Base-by-base conservation (phyloP, 2,329 filamentous ascomycete genomes). In the Trichophaea hybrida region DNA sequence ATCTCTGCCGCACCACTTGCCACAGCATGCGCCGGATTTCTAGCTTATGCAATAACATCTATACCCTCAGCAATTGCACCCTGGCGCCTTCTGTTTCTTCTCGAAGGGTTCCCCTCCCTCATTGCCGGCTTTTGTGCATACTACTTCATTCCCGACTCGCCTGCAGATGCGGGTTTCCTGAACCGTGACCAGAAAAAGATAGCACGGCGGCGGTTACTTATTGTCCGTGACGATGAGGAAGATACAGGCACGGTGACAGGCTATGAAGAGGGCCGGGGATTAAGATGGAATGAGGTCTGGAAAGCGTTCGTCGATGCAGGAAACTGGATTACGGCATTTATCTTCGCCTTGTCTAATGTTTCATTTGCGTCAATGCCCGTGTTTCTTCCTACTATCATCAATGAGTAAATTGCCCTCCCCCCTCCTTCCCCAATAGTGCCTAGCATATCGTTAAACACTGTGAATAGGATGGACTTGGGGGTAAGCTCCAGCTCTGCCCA, bases 1-100 rank as follows among this genome's bases (percentile, higher is more conserved):
- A 83, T 96, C 57, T 89, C 87, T 0, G 90, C 71, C 8, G 81
- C 82, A 0, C 82, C 83, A 1, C 77, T 94, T 3, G 88, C 88
- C 1, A 93, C 87, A 46, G 84, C 83, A 1, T 90, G 94, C 69
- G 86, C 88, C 0, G 83, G 83, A 1, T 82, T 80, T 2, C 73
- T 84, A 5, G 82, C 81, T 1, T 84, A 81, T 60, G 80, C 77
- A 4, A 84, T 86, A 68, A 81, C 81, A 6, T 78, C 79, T 33
- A 80, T 81, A 10, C 74, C 78, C 66, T 73, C 75, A 1, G 69
- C 74, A 13, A 70, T 86, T 48, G 76, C 79, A 2, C 79, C 76
- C 59, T 88, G 85, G 85, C 77, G 81, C 62, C 69, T 84, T 8
- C 69, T 86, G 62, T 82, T 84, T 69, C 72, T 85, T 5, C 78